Conservation (phyloP, 1,284 basidiomycete genomes). For the Rhodofomes roseus region DNA sequence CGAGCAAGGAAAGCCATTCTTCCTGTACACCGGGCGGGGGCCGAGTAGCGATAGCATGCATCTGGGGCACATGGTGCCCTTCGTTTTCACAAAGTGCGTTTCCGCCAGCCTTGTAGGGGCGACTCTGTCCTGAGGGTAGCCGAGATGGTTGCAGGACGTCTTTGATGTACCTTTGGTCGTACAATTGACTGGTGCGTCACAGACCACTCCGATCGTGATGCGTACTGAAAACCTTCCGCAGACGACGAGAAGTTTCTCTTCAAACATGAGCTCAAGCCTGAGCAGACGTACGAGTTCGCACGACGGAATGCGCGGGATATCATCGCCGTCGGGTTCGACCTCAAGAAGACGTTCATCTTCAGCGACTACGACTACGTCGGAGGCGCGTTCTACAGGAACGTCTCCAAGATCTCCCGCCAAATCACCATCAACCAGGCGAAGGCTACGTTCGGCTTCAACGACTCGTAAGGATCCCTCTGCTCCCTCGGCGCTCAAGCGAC, state of each 20-base stretch:
- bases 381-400: conserved; percentile 92
- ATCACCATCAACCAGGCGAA: conserved; percentile 94
- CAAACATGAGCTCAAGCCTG: conserved; percentile 89
- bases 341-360: conserved; percentile 97
- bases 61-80: conserved; percentile 96
- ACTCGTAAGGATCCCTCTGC: conserved; percentile 63
- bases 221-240: conserved; percentile 24
- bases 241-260: conserved; percentile 99
- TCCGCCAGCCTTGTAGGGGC: background rate
- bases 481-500: background rate
- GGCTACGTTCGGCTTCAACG: conserved; percentile 94
- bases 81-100: conserved; percentile 92
- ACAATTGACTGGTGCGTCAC: conserved; percentile 78
- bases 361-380: conserved; percentile 89
- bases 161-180: conserved; percentile 94
- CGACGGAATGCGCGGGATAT: conserved; percentile 91
- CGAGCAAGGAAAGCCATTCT: conserved; percentile 97
- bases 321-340: conserved; percentile 93
- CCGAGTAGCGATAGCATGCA: conserved; percentile 98
- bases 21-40: conserved; percentile 96
- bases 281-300: conserved; percentile 86
- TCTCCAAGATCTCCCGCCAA: conserved; percentile 88
- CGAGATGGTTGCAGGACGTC: conserved; percentile 94
- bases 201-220: background rate
- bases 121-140: background rate